Evolutionary conservation across 352 stramenopile genomes (phyloP).

Genomic region (Globisporangium alternatum): DNA sequence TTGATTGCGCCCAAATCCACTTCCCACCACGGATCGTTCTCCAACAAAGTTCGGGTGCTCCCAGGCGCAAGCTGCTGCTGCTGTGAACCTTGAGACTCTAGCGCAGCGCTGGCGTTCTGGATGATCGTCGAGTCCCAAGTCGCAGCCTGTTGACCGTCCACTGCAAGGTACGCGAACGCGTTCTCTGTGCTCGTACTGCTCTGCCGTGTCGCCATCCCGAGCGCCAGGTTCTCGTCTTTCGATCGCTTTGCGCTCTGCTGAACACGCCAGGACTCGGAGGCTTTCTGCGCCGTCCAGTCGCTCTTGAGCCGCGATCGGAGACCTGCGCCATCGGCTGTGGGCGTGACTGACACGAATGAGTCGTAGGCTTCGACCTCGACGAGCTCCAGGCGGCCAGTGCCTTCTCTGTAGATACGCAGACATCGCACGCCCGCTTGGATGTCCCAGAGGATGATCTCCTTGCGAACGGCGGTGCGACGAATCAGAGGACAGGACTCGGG

Average conservation of each 20-base stretch:
- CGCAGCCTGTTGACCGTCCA: conserved; percentile 36
- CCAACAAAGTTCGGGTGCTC: conserved; percentile 41
- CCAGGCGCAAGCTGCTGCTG: conserved; percentile 23
- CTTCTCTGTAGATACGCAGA: conserved; percentile 55
- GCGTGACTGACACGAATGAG: conserved; percentile 39
- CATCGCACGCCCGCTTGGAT: conserved; percentile 39
- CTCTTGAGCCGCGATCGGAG: conserved; percentile 46
- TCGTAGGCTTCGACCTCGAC: conserved; percentile 55
- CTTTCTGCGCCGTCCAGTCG: conserved; percentile 37
- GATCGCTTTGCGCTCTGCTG: conserved; percentile 50
- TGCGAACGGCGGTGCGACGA: conserved; percentile 26
- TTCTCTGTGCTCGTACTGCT: conserved; percentile 44
- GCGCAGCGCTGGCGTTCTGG: background rate
- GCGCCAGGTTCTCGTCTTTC: conserved; percentile 57
- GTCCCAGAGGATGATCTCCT: conserved; percentile 45
- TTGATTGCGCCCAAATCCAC: conserved; percentile 51
- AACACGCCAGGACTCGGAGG: conserved; percentile 46
- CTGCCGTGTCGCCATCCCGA: conserved; percentile 55
- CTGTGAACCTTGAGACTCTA: background rate
- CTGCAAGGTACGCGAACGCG: conserved; percentile 44
- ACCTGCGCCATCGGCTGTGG: conserved; percentile 36
- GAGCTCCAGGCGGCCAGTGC: conserved; percentile 30
- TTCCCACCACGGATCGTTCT: conserved; percentile 65
- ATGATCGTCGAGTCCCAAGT: conserved; percentile 43
- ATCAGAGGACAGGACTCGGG: conserved; percentile 37